A percentile compares a stretch with the other conserved stretches of the same genome.
Conservation (phyloP, 352 stramenopile genomes). For the Globisporangium cystogenes region DNA sequence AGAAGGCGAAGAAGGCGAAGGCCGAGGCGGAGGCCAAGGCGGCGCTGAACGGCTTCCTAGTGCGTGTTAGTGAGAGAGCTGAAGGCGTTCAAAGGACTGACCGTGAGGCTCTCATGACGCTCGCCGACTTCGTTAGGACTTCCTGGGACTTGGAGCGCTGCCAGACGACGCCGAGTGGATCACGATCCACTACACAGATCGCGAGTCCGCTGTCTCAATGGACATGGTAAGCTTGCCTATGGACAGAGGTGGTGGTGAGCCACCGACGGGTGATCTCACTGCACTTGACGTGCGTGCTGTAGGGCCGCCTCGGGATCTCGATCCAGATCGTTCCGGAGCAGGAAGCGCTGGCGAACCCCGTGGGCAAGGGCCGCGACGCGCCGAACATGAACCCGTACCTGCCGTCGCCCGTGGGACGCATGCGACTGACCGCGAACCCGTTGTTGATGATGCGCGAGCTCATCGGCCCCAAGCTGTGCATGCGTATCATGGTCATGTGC, state of each 20-base stretch:
- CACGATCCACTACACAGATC: conserved; percentile 70
- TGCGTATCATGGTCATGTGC: conserved; percentile 35
- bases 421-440: conserved; percentile 81
- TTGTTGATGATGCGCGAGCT: conserved; percentile 77
- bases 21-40: conserved; percentile 49
- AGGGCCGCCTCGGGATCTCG: conserved; percentile 55
- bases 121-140: conserved; percentile 29
- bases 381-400: conserved; percentile 91
- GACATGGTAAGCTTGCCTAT: conserved; percentile 33
- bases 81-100: background rate
- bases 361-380: conserved; percentile 72
- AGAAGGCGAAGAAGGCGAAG: conserved; percentile 35
- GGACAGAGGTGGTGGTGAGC: background rate
- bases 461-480: conserved; percentile 52
- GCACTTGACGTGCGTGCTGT: no score
- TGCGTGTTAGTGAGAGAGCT: conserved; percentile 4
- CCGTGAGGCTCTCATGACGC: no score
- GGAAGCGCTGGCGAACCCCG: conserved; percentile 58
- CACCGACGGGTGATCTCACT: no score
- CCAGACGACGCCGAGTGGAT: conserved; percentile 75
- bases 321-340: conserved; percentile 85
- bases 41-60: conserved; percentile 51
- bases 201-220: conserved; percentile 53
- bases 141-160: conserved; percentile 67
- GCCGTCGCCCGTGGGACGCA: conserved; percentile 77